Base-by-base conservation (phyloP, 164 flowering plant species). In the Nymphaea colorata region DNA sequence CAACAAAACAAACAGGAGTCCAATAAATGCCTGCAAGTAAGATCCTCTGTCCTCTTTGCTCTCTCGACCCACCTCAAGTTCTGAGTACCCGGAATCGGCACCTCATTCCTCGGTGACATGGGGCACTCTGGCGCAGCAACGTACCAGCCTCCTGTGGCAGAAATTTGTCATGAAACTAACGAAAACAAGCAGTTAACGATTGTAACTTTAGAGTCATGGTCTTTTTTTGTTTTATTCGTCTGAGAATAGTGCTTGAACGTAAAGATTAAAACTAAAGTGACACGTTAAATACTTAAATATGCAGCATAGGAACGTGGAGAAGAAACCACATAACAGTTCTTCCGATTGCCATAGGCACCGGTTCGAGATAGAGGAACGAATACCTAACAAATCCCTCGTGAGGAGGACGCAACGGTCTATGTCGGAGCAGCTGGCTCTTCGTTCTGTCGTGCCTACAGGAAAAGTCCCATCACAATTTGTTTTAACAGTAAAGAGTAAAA, bases 341-440 rank as follows among this genome's bases (percentile, higher is more conserved):
- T 25, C 36, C 36, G 36, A 25, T 25, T 25, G 36, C 36, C 36
- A 25, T 25, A 25, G 36, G 1, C 36, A 25, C 36, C 36, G 36
- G 36, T 25, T 25, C 36, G n/a, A n/a, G n/a, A 25, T 25, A 25
- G 36, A 25, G 36, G 36, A 25, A 25, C 36, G 36, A 51, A 51
- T 43, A 61, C 96, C 96, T 72, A 87, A 70, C 36, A 69, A 11
- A 16, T 83, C 80, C 3, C 77, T 76, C 25, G 82, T 86, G 51
- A 76, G 76, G 72, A 78, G 64, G 59, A 66, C 77, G 74, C 75
- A 84, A 53, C 71, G 62, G 68, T 80, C 83, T 12, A 74, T 72
- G 69, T 84, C 86, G 0, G 91, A 86, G 75, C 88, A 85, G 72
- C 91, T 88, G 74, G 69, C 83, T 68, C 90, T 76, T 62, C 90